Evolutionary conservation across 192 early-diverging fungal genomes (phyloP), one percentile per base, ranked within the genome.

Genomic region (Entomortierella parvispora): DNA sequence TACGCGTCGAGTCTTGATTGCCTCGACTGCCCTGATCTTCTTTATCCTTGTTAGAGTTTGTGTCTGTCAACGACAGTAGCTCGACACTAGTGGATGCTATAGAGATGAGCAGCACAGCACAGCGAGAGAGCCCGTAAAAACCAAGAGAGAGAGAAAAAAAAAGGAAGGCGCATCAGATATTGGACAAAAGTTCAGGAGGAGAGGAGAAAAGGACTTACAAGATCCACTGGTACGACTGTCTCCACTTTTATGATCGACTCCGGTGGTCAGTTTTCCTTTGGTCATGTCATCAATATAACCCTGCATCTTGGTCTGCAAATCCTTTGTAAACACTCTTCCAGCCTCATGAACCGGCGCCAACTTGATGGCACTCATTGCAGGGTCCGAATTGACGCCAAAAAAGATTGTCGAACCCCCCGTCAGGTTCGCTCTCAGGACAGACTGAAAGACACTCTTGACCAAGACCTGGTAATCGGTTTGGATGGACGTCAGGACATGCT

Each of bases 171-270:
- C 31, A 18, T 56, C 33, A 56, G 26, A 5, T 23, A 32, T 20
- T 46, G 2, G 15, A 47, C 15, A 45, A 42, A 44, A 23, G 26
- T 6, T 34, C 4, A 62, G 4, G 17, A 29, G 10, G 3, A 11
- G 11, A 18, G 20, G n/a, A 46, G 55, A 43, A 18, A 52, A 65
- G 18, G 26, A 69, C 64, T 54, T 54, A 65, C 67, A 62, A 15
- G 48, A 52, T 3, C 70, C 79, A 22, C 65, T 56, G 23, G 11
- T 37, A 11, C 70, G 70, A 23, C 55, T 68, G 17, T 80, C 61
- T 2, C 79, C 79, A 31, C 64, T 75, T 47, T 80, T 80, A 37
- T 80, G 71, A 57, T 80, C 79, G 3, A 80, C 70, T 11, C 65
- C 69, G 4, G 79, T 71, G 18, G 28, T 68, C 33, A 80, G 54